A percentile compares a stretch with the other conserved stretches of the same genome.
These are phyloP conservation scores for Neurospora sp. DNA, from an alignment of 2,329 filamentous ascomycete species.

Conservation along the genomic window DNA sequence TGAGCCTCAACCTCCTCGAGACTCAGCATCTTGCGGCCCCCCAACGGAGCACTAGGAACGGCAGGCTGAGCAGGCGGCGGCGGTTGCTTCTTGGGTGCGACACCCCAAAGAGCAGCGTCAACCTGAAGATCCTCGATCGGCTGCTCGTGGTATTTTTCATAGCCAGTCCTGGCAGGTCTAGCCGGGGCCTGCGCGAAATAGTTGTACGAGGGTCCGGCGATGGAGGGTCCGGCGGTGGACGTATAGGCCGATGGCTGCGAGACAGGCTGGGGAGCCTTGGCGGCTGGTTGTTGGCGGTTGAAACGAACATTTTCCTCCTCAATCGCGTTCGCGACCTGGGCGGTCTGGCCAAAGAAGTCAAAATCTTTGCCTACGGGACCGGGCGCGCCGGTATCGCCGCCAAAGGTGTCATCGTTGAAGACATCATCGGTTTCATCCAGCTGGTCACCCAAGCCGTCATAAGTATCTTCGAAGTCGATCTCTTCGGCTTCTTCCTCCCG, in stretches of 20 bases:
- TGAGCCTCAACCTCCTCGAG: slow-evolving; percentile 93
- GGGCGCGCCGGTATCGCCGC: slow-evolving; percentile 27
- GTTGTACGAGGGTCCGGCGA: slow-evolving; percentile 25
- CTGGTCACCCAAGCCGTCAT: slow-evolving; percentile 85
- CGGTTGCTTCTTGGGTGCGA: slow-evolving; percentile 49
- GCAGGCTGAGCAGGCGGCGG: slow-evolving; percentile 21
- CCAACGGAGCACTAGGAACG: slow-evolving; percentile 24
- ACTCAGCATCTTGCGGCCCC: slow-evolving; percentile 75
- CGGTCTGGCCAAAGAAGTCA: slow-evolving; percentile 91
- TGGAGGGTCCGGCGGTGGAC: slow-evolving; percentile 23
- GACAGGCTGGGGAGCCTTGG: slow-evolving; percentile 30
- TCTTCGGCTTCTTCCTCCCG: slow-evolving; percentile 50
- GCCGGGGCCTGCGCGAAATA: slow-evolving; percentile 28
- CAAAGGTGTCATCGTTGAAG: slow-evolving; percentile 96
- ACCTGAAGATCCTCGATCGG: slow-evolving; percentile 86
- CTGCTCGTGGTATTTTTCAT: slow-evolving; percentile 83
- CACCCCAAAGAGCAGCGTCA: slow-evolving; percentile 87
- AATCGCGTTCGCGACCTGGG: slow-evolving; percentile 74
- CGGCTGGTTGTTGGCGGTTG: slow-evolving; percentile 58
- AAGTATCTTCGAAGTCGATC: slow-evolving; percentile 88
- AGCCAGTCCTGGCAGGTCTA: slow-evolving; percentile 67
- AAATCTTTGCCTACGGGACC: slow-evolving; percentile 77
- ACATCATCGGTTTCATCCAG: slow-evolving; percentile 87
- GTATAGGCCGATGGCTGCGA: slow-evolving; percentile 16
- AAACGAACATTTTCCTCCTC: slow-evolving; percentile 86